Base-by-base conservation (phyloP, 352 stramenopile species). In the Globisporangium viniferum region DNA sequence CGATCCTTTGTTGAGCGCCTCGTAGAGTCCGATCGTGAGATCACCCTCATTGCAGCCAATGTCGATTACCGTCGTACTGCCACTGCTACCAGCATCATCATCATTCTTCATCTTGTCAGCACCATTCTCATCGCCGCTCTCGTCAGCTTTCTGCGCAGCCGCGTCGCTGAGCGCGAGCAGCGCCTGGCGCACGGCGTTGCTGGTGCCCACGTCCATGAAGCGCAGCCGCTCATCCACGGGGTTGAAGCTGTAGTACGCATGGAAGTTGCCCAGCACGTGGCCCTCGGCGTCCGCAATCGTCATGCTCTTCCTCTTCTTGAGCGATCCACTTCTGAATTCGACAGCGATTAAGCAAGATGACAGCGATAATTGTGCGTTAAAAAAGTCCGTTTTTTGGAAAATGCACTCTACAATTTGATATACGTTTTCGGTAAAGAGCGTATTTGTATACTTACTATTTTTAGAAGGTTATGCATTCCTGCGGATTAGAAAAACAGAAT, bases 241-340 rank as follows among this genome's bases (percentile, higher is more conserved):
- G 48, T 93, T 94, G 70, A 93, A 94, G 77, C 79, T 92, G 74
- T 93, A 94, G 69, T 93, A 95, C 41, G 85, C 76, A 51, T 93
- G 86, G 74, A 94, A 92, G 72, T 95, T 94, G 71, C 86, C 88
- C 51, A 93, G 77, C 66, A 92, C 75, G 41, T 94, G 84, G 57
- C 85, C 88, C 62, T 91, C 76, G 1, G 77, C 79, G 48, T 86
- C 66, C 67, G 73, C 72, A 74, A 84, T 79, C 48, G 31, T 53
- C 41, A 44, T 71, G 22, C 60, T 31, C 1, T 2, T 35, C 18
- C 15, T 49, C 14, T 46, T 18, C 15, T 24, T 24, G 24, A 24
- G 24, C 24, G 24, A 24, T 24, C 24, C 24, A 24, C 24, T 24
- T 24, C 24, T 24, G 24, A 24, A 24, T 24, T 24, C 24, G 24